Evolutionary conservation across 495 filamentous ascomycete species (phyloP).

Genomic region (Talaromyces wortmannii): DNA sequence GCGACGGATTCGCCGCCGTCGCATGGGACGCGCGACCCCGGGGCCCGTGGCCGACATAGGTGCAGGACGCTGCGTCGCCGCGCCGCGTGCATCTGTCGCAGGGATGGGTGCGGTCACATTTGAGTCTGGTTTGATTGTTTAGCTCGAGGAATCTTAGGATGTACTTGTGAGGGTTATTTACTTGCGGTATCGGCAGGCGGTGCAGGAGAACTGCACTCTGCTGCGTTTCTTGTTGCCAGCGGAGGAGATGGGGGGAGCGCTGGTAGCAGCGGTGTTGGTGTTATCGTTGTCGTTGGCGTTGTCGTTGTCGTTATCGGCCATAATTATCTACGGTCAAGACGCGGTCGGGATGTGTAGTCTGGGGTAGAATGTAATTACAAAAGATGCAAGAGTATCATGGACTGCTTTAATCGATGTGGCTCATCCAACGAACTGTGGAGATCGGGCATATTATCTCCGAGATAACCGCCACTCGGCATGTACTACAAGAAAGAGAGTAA

Average conservation of each 20-base stretch:
- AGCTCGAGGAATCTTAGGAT: slow-evolving; percentile 1
- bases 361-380: neutral
- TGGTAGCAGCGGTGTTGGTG: too few species aligned
- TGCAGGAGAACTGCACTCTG: slow-evolving; percentile 47
- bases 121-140: slow-evolving; percentile 26
- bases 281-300: neutral
- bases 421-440: too few species aligned
- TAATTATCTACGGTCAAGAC: too few species aligned
- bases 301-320: neutral
- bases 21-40: slow-evolving; percentile 23
- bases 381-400: too few species aligned
- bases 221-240: slow-evolving; percentile 34
- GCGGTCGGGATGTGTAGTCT: neutral
- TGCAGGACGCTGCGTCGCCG: slow-evolving; percentile 33
- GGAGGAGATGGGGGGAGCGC: neutral
- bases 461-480: neutral
- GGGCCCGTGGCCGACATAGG: slow-evolving; percentile 32
- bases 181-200: slow-evolving; percentile 45
- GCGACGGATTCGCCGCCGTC: slow-evolving; percentile 21
- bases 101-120: slow-evolving; percentile 44
- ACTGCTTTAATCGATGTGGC: neutral
- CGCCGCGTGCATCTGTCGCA: slow-evolving; percentile 44
- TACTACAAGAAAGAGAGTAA: neutral
- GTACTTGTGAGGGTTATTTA: slow-evolving; percentile 13
- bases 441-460: neutral